A percentile compares a stretch with the other conserved stretches of the same genome.
phyloP scores from a whole-genome alignment of 805 yeast species.

The Wickerhamiella occidentalis region DNA sequence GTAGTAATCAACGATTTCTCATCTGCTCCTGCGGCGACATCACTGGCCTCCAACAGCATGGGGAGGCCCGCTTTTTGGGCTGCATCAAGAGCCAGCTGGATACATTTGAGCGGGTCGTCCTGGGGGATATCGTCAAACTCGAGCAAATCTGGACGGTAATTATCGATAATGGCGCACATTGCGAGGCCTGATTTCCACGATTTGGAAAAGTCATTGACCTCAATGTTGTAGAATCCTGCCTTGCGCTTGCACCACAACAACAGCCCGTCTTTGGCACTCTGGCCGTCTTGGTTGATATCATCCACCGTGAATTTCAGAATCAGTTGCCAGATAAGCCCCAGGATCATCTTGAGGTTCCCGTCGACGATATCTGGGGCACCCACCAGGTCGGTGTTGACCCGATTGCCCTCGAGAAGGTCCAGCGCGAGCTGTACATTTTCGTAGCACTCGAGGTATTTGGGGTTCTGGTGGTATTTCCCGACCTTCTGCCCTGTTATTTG shows the following conservation, averaged over 20 bases:
- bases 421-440: constrained; percentile 31
- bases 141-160: constrained; percentile 33
- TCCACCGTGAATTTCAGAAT: constrained; percentile 31
- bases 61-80: constrained; percentile 42
- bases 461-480: constrained; percentile 25
- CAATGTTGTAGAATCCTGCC: constrained; percentile 31
- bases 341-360: constrained; percentile 82
- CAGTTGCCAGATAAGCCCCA: constrained; percentile 74
- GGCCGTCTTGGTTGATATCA: constrained; percentile 31
- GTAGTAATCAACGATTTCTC: constrained; percentile 50
- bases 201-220: constrained; percentile 38
- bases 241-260: constrained; percentile 44
- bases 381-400: constrained; percentile 29
- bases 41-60: constrained; percentile 42
- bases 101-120: constrained; percentile 25
- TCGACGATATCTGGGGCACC: constrained; percentile 81
- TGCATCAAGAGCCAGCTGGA: constrained; percentile 31
- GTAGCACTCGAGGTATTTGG: constrained; percentile 29
- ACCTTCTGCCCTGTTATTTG: constrained; percentile 28
- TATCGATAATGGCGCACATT: constrained; percentile 35
- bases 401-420: constrained; percentile 28
- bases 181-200: constrained; percentile 46
- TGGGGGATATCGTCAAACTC: constrained; percentile 27
- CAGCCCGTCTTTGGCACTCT: constrained; percentile 34
- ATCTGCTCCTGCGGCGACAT: constrained; percentile 42